Evolutionary conservation across 2,329 filamentous ascomycete genomes (phyloP).

Genomic region (Fusarium algeriense): DNA sequence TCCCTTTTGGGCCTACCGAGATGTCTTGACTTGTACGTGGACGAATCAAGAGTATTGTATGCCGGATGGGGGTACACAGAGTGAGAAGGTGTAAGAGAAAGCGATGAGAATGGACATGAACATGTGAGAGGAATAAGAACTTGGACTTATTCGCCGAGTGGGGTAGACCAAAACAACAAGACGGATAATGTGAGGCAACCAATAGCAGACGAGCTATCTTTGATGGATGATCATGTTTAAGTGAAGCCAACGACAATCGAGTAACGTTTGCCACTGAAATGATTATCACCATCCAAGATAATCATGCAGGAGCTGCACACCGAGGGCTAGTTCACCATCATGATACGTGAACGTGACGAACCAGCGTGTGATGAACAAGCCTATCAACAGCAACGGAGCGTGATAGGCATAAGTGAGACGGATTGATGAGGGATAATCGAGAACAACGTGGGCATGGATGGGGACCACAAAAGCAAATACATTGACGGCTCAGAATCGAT

Average conservation of each 20-base stretch:
- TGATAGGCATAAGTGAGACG: slow-evolving; percentile 22
- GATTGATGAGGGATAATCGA: slow-evolving; percentile 46
- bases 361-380: slow-evolving; percentile 23
- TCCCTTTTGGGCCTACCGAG: slow-evolving; percentile 28
- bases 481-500: slow-evolving; percentile 18
- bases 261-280: slow-evolving; percentile 19
- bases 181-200: slow-evolving; percentile 28
- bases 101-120: slow-evolving; percentile 18
- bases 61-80: slow-evolving; percentile 28
- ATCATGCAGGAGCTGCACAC: slow-evolving; percentile 2
- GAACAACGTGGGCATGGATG: slow-evolving; percentile 20
- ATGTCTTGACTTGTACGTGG: slow-evolving; percentile 37
- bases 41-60: slow-evolving; percentile 35
- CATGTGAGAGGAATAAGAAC: slow-evolving; percentile 32
- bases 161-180: slow-evolving; percentile 25
- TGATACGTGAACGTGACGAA: slow-evolving; percentile 24
- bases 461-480: slow-evolving; percentile 34
- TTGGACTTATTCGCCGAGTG: slow-evolving; percentile 26
- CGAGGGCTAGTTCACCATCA: slow-evolving; percentile 13
- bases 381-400: slow-evolving; percentile 18
- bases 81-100: slow-evolving; percentile 35
- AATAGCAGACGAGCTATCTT: slow-evolving; percentile 9
- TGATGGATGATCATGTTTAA: slow-evolving; percentile 18
- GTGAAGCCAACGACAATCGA: slow-evolving; percentile 12
- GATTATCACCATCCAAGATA: slow-evolving; percentile 14